Percentiles rank a stretch among this genome's conserved stretches.
phyloP scores from a whole-genome alignment of 305 asterid genomes.

The Ajuga reptans region DNA sequence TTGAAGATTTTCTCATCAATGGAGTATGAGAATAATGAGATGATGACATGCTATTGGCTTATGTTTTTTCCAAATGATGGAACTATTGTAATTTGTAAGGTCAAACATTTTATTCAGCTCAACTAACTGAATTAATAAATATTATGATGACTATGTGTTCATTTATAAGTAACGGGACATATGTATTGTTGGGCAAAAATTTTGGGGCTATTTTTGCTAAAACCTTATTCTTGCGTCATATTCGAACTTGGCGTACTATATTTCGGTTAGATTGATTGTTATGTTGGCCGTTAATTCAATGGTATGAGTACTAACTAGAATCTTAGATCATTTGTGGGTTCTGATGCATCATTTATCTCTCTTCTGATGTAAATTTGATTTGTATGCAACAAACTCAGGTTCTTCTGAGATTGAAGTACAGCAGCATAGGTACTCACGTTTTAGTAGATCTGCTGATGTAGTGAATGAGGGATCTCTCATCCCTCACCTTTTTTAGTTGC shows the following conservation, averaged over 20 bases:
- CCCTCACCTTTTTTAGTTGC: too few relatives aligned
- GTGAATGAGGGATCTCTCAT: too few relatives aligned
- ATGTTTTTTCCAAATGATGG: background rate
- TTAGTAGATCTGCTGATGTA: too few relatives aligned
- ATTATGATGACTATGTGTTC: background rate
- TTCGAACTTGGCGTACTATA: background rate
- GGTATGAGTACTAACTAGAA: too few relatives aligned
- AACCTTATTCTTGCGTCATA: background rate
- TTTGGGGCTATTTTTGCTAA: background rate
- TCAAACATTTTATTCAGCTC: background rate
- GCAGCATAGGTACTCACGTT: background rate
- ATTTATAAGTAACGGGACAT: background rate
- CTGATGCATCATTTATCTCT: background rate
- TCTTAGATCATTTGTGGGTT: too few relatives aligned
- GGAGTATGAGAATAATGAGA: background rate
- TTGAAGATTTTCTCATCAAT: conserved; percentile 9
- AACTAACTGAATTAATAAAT: background rate
- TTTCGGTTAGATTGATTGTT: too few relatives aligned
- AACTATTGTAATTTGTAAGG: background rate
- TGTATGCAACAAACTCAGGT: background rate
- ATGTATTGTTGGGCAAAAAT: background rate
- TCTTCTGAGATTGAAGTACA: background rate
- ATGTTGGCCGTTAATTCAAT: too few relatives aligned
- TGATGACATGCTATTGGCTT: background rate
- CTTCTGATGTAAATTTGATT: background rate